These are phyloP conservation scores for Iberis pinnata DNA, from an alignment of 345 rosid species.

Conservation along the genomic window DNA sequence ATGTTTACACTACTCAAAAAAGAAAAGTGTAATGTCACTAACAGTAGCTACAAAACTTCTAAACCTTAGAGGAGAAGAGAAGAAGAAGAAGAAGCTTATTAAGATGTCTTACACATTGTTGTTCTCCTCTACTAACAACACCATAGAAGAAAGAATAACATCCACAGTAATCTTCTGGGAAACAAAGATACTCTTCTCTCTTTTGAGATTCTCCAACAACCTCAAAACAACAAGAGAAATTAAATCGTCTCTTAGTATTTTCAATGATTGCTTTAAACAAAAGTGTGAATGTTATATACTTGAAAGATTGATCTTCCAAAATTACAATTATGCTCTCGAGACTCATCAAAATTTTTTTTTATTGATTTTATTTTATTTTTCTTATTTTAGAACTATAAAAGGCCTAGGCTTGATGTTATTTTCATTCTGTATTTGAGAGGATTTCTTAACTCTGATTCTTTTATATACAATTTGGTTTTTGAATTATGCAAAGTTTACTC, in stretches of 20 bases:
- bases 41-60: background rate
- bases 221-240: slow-evolving; percentile 25
- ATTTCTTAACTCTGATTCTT: no score
- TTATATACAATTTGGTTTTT: no score
- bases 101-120: slow-evolving; percentile 53
- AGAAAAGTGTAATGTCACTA: slow-evolving; percentile 15
- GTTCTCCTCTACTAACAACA: slow-evolving; percentile 75
- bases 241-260: no score
- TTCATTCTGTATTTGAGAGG: no score
- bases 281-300: slow-evolving; percentile 28
- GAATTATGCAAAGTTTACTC: no score
- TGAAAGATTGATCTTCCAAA: slow-evolving; percentile 71
- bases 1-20: slow-evolving; percentile 56
- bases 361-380: no score
- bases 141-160: slow-evolving; percentile 89
- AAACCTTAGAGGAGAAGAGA: background rate
- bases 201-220: slow-evolving; percentile 79
- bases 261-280: no score
- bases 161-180: slow-evolving; percentile 67
- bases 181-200: slow-evolving; percentile 82
- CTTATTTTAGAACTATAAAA: no score
- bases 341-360: no score
- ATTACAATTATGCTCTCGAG: no score
- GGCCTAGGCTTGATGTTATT: no score
- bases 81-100: background rate